These are phyloP conservation scores for Geoglossum cookeanum DNA, from an alignment of 2,329 filamentous ascomycete species.

Conservation along the genomic window DNA sequence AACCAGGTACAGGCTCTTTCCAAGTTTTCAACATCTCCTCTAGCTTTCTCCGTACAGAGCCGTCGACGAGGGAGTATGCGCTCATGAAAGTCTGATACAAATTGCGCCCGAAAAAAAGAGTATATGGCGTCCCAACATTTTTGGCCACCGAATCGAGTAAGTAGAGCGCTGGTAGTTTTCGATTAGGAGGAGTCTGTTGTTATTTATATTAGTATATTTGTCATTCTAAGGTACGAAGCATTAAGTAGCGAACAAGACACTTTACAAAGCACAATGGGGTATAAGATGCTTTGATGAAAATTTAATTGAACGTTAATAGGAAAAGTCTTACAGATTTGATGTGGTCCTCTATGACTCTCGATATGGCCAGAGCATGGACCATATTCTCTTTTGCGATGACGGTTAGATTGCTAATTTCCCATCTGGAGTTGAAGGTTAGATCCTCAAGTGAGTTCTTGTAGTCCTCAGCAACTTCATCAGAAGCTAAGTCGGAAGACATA, in stretches of 20 bases:
- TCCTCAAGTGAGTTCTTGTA: slow-evolving; percentile 88
- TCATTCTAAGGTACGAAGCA: background rate
- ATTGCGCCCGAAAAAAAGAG: slow-evolving; percentile 78
- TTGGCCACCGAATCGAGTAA: slow-evolving; percentile 97
- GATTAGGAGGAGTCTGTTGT: slow-evolving; percentile 59
- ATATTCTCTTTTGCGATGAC: slow-evolving; percentile 96
- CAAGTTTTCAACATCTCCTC: slow-evolving; percentile 96
- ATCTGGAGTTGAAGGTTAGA: slow-evolving; percentile 73
- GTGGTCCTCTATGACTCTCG: slow-evolving; percentile 74
- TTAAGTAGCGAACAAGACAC: background rate
- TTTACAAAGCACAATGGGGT: background rate
- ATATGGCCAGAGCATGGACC: slow-evolving; percentile 84
- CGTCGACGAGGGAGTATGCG: slow-evolving; percentile 77
- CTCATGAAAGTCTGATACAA: slow-evolving; percentile 94
- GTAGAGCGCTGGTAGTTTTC: slow-evolving; percentile 90
- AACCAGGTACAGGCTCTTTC: slow-evolving; percentile 92
- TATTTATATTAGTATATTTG: slow-evolving; percentile 21
- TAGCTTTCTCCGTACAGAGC: slow-evolving; percentile 67
- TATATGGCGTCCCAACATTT: slow-evolving; percentile 95
- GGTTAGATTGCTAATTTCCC: slow-evolving; percentile 93
- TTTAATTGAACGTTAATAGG: background rate
- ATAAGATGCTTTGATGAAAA: background rate
- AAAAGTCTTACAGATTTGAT: slow-evolving; percentile 65
- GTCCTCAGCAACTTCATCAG: slow-evolving; percentile 83
- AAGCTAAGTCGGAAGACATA: slow-evolving; percentile 42